A percentile compares a stretch with the other conserved stretches of the same genome.
Evolutionary conservation across 73 alveolate species (phyloP).

Genomic region (Blepharisma stoltei): DNA sequence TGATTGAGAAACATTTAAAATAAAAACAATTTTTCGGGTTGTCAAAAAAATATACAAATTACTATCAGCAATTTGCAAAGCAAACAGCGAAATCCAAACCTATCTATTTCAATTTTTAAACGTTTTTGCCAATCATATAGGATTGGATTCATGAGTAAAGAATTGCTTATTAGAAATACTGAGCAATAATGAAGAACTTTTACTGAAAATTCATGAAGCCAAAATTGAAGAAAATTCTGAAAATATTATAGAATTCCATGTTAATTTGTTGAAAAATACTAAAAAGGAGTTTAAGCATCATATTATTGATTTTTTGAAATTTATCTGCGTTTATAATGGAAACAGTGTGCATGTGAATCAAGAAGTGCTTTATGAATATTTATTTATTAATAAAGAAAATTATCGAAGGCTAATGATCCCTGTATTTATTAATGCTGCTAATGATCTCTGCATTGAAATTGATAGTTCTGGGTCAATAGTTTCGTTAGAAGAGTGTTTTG

Average conservation of each 20-base stretch:
- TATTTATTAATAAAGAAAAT: slow-evolving; percentile 17
- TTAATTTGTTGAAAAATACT: not conserved
- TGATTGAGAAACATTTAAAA: not conserved
- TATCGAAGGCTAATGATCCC: not conserved
- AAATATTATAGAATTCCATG: not conserved
- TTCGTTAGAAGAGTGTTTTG: slow-evolving; percentile 12
- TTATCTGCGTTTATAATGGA: slow-evolving; percentile 12
- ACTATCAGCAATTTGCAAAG: slow-evolving; percentile 24
- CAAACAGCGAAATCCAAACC: not conserved
- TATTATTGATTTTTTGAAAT: not conserved
- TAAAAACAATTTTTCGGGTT: not conserved
- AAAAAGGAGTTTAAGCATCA: slow-evolving; percentile 17
- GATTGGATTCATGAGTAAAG: slow-evolving; percentile 4
- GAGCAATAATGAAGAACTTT: slow-evolving; percentile 19
- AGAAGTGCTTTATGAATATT: not conserved
- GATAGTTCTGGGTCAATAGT: not conserved
- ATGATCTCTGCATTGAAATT: not conserved
- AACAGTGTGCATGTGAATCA: slow-evolving; percentile 18
- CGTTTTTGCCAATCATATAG: slow-evolving; percentile 1
- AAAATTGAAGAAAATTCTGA: not conserved
- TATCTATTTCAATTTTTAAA: slow-evolving; percentile 1
- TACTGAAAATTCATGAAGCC: slow-evolving; percentile 17
- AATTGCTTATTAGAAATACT: slow-evolving; percentile 1
- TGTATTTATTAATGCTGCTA: not conserved
- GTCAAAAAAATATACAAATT: slow-evolving; percentile 23